A percentile compares a stretch with the other conserved stretches of the same genome.
Conservation (phyloP, 805 yeast species). For the Metschnikowia colocasiae region DNA sequence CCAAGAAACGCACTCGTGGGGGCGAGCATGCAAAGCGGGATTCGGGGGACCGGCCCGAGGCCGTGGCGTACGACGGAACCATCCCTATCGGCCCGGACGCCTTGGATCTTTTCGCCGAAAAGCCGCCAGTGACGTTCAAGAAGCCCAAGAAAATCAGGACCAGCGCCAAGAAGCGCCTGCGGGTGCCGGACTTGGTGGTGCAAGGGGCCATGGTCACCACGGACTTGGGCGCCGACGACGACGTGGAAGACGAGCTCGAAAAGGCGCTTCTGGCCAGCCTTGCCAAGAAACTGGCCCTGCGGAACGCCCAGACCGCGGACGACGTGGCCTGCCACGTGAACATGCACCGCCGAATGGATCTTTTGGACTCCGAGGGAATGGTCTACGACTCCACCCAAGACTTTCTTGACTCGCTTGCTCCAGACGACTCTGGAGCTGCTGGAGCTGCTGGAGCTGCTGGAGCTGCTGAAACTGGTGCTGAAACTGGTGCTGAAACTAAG, state of each 20-base stretch:
- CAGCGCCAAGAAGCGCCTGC: constrained; percentile 9
- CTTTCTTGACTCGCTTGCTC: constrained; percentile 27
- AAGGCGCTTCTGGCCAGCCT: constrained; percentile 27
- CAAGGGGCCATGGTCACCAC: constrained; percentile 24
- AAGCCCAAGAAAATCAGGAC: constrained; percentile 18
- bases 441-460: neutral
- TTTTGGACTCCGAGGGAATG: constrained; percentile 16
- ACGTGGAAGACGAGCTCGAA: constrained; percentile 33
- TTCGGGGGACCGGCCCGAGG: constrained; percentile 15
- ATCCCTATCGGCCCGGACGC: neutral
- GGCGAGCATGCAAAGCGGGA: constrained; percentile 23
- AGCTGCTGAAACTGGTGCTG: neutral
- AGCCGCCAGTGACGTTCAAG: constrained; percentile 25
- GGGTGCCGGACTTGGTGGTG: constrained; percentile 26
- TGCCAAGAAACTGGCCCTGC: constrained; percentile 25
- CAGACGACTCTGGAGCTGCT: neutral
- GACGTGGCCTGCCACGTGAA: constrained; percentile 39
- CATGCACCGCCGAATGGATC: constrained; percentile 18
- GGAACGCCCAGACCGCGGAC: constrained; percentile 29
- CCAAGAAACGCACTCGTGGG: neutral
- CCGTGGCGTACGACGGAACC: constrained; percentile 13
- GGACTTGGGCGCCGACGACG: constrained; percentile 20
- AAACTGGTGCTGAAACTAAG: neutral
- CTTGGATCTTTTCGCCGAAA: neutral
- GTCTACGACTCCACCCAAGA: constrained; percentile 40